Conservation (phyloP, 2,329 filamentous ascomycete genomes). For the Mycogone perniciosa region DNA sequence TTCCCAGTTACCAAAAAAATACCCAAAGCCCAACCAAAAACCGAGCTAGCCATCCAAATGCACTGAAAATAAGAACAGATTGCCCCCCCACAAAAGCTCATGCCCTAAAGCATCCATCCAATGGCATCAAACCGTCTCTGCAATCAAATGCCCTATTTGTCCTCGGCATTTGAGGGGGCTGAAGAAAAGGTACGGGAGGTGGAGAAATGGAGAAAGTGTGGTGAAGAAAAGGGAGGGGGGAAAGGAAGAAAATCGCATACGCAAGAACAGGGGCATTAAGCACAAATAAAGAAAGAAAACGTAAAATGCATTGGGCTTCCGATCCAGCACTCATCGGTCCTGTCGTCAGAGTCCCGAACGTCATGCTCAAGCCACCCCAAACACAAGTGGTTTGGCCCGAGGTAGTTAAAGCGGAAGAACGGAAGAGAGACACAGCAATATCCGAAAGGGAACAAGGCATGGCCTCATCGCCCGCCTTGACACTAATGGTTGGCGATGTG, state of each 20-base stretch:
- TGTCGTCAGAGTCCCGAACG: too few relatives aligned
- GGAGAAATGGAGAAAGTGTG: too few relatives aligned
- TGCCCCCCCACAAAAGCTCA: not conserved
- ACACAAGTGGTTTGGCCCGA: not conserved
- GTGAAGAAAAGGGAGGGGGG: too few relatives aligned
- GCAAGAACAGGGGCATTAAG: not conserved
- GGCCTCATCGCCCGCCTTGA: not conserved
- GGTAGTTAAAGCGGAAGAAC: not conserved
- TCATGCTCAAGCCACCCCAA: too few relatives aligned
- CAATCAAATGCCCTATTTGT: not conserved
- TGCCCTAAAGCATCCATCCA: not conserved
- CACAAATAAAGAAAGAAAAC: not conserved
- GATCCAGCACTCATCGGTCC: too few relatives aligned
- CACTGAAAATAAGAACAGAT: not conserved
- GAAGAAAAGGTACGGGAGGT: too few relatives aligned
- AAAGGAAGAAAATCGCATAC: too few relatives aligned
- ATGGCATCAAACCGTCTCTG: not conserved
- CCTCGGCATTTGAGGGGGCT: too few relatives aligned
- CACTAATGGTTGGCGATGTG: not conserved
- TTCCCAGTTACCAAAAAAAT: not conserved
- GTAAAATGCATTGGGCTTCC: too few relatives aligned
- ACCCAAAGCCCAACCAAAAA: not conserved
- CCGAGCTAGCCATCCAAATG: not conserved
- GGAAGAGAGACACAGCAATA: not conserved
- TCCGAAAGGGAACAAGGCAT: not conserved